phyloP scores from a whole-genome alignment of 352 stramenopile genomes.

The Pythium plurisporium region DNA sequence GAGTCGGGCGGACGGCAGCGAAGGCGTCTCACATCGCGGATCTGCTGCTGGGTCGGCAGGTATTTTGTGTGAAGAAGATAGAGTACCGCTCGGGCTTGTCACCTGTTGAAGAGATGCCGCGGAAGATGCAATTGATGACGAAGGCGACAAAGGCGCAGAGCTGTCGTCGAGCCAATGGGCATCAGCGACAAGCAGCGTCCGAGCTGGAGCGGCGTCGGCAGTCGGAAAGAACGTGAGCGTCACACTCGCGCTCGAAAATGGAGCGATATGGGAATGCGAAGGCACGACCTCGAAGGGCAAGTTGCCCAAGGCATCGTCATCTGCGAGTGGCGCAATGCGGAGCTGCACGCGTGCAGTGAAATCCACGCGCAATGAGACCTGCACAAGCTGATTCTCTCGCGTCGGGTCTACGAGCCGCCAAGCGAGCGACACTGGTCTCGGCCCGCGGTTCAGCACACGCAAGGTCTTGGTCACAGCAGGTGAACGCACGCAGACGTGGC shows the following conservation, averaged over 20 bases:
- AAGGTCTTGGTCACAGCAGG: constrained; percentile 39
- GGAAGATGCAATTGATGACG: not conserved
- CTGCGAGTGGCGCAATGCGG: constrained; percentile 33
- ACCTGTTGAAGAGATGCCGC: not conserved
- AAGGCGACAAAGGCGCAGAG: not conserved
- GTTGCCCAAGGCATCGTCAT: constrained; percentile 2
- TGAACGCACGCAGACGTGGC: constrained; percentile 39
- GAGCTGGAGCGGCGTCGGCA: constrained; percentile 8
- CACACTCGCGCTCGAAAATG: constrained; percentile 39
- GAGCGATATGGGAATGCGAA: constrained; percentile 16
- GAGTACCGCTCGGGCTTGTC: not conserved
- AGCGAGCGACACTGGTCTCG: constrained; percentile 44
- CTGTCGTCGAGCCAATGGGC: constrained; percentile 44
- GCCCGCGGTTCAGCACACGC: constrained; percentile 65
- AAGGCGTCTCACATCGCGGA: constrained; percentile 4
- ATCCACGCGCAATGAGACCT: constrained; percentile 52
- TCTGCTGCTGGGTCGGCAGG: not conserved
- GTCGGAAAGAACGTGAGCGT: constrained; percentile 47
- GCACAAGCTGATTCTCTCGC: constrained; percentile 50
- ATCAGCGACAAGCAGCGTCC: constrained; percentile 57
- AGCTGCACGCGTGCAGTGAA: constrained; percentile 38
- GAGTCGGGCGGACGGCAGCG: not conserved
- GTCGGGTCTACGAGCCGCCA: constrained; percentile 55
- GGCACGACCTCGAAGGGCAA: constrained; percentile 40
- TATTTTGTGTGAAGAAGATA: not conserved